These are phyloP conservation scores for Spathaspora girioi DNA, from an alignment of 805 yeast genomes.

Conservation along the genomic window DNA sequence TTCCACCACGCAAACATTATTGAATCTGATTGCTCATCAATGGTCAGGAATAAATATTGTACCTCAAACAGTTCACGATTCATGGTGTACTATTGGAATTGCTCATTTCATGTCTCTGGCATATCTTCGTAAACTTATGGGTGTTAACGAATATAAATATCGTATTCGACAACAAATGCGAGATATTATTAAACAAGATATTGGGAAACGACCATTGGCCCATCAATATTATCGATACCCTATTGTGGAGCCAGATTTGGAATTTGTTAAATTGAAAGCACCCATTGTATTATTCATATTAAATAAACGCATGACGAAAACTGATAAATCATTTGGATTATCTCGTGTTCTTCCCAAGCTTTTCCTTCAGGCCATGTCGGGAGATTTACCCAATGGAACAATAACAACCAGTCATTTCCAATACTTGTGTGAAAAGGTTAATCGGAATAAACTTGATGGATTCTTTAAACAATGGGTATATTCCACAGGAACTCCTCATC, in stretches of 20 bases:
- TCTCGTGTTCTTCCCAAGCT: conserved; percentile 88
- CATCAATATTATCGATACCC: conserved; percentile 66
- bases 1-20: conserved; percentile 59
- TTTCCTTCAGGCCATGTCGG: conserved; percentile 92
- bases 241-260: conserved; percentile 54
- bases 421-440: conserved; percentile 91
- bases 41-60: conserved; percentile 93
- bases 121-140: conserved; percentile 69
- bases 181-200: conserved; percentile 65
- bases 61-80: conserved; percentile 71
- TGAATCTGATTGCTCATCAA: conserved; percentile 75
- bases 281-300: conserved; percentile 82
- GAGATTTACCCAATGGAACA: conserved; percentile 76
- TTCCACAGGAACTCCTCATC: conserved; percentile 84
- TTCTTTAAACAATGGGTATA: conserved; percentile 94
- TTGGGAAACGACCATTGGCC: conserved; percentile 80
- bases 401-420: conserved; percentile 83
- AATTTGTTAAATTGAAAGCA: conserved; percentile 72
- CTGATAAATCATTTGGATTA: conserved; percentile 90
- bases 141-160: conserved; percentile 76
- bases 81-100: conserved; percentile 89
- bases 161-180: conserved; percentile 64
- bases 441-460: conserved; percentile 73
- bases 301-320: conserved; percentile 91
- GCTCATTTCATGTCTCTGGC: conserved; percentile 78